A percentile compares a stretch with the other conserved stretches of the same genome.
Conservation (phyloP, 495 filamentous ascomycete genomes). For the Daldinia concentrica region DNA sequence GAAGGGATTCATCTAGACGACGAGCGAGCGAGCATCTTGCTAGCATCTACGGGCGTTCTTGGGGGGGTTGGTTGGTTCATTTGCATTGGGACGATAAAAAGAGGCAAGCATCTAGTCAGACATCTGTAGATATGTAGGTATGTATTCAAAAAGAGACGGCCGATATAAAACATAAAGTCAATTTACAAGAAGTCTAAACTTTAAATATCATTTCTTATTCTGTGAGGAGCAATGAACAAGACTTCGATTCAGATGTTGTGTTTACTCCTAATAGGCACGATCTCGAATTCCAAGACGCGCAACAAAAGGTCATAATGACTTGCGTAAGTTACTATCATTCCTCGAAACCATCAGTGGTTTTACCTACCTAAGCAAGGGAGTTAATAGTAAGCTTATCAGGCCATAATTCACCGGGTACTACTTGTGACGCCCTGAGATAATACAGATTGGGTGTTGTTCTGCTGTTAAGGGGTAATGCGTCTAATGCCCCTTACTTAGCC, state of each 20-base stretch:
- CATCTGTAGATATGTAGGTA: neutral
- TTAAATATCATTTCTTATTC: neutral
- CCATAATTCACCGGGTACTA: neutral
- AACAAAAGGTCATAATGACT: too few species aligned
- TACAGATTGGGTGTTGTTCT: neutral
- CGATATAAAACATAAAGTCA: neutral
- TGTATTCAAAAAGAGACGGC: neutral
- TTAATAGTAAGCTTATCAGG: neutral
- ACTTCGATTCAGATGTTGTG: neutral
- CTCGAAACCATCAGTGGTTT: too few species aligned
- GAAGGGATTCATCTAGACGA: slow-evolving; percentile 79
- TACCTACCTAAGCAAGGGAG: too few species aligned
- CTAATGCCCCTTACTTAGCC: neutral
- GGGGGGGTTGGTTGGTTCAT: slow-evolving; percentile 4
- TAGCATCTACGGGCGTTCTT: slow-evolving; percentile 22
- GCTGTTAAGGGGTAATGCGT: neutral
- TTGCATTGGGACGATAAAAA: slow-evolving; percentile 11
- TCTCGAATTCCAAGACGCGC: too few species aligned
- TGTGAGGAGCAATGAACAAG: neutral
- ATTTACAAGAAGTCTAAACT: neutral
- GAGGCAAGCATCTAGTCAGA: neutral
- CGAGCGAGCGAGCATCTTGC: slow-evolving; percentile 26
- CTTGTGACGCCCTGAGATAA: neutral
- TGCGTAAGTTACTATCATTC: too few species aligned
- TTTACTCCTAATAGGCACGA: too few species aligned